phyloP scores from a whole-genome alignment of 78 protist genomes.

The Cavenderia fasciculata region DNA sequence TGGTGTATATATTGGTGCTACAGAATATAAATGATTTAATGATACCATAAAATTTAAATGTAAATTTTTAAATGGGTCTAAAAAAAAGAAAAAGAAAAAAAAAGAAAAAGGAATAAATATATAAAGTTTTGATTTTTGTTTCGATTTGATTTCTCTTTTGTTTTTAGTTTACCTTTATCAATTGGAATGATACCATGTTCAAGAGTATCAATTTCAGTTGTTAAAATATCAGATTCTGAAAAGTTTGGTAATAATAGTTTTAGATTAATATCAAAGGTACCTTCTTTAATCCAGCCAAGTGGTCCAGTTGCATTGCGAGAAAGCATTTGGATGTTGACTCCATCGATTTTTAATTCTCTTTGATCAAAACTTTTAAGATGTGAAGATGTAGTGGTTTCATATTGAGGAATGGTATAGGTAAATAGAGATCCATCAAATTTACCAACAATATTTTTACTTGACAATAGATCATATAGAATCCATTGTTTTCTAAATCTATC shows the following conservation, averaged over 20 bases:
- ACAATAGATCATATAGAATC: conserved; percentile 41
- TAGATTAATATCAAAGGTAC: conserved; percentile 68
- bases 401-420: conserved; percentile 49
- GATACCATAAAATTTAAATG: conserved; percentile 57
- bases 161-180: neutral
- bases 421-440: conserved; percentile 58
- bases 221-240: neutral
- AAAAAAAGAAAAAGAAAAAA: neutral
- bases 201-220: neutral
- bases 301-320: conserved; percentile 75
- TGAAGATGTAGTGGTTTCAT: neutral
- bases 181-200: conserved; percentile 64
- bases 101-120: neutral
- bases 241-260: conserved; percentile 23
- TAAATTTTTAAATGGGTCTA: conserved; percentile 50
- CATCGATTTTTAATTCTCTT: conserved; percentile 68
- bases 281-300: conserved; percentile 76
- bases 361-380: conserved; percentile 4
- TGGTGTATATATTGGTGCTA: conserved; percentile 70
- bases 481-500: conserved; percentile 72
- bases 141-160: neutral
- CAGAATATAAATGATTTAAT: conserved; percentile 47
- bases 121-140: neutral
- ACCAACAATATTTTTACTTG: conserved; percentile 52
- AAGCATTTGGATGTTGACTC: conserved; percentile 37